A percentile compares a stretch with the other conserved stretches of the same genome.
phyloP scores from a whole-genome alignment of 495 filamentous ascomycete species.

The Hypoxylon rickii region DNA sequence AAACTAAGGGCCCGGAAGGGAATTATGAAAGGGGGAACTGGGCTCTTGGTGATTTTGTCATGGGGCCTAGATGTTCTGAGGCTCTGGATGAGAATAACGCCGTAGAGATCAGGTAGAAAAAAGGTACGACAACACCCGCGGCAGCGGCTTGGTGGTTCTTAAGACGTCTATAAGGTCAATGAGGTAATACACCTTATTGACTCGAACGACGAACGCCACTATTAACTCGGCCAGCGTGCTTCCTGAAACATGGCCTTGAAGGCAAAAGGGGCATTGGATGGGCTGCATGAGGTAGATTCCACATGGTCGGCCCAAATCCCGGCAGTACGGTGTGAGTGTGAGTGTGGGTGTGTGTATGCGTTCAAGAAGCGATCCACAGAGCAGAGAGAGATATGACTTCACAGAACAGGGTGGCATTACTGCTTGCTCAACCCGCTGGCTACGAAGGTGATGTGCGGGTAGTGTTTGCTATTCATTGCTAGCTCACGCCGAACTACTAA shows the following conservation, averaged over 20 bases:
- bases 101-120: slow-evolving; percentile 4
- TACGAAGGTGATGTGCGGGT: neutral
- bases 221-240: slow-evolving; percentile 12
- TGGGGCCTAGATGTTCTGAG: slow-evolving; percentile 15
- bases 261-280: slow-evolving; percentile 20
- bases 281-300: slow-evolving; percentile 4
- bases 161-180: slow-evolving; percentile 7
- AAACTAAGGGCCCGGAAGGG: slow-evolving; percentile 7
- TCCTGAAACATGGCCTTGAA: slow-evolving; percentile 18
- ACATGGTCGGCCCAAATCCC: slow-evolving; percentile 5
- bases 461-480: neutral
- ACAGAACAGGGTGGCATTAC: neutral
- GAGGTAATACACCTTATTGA: slow-evolving; percentile 2
- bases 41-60: slow-evolving; percentile 14
- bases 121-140: neutral
- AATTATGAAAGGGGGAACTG: slow-evolving; percentile 14
- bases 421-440: neutral
- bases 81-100: neutral
- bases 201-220: slow-evolving; percentile 17
- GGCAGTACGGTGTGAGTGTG: no score
- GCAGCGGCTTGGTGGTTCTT: slow-evolving; percentile 18
- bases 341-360: neutral
- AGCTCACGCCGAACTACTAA: neutral
- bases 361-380: neutral
- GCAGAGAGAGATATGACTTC: neutral